These are phyloP conservation scores for Solanum peruvianum DNA, from an alignment of 257 asterid genomes.

Conservation along the genomic window DNA sequence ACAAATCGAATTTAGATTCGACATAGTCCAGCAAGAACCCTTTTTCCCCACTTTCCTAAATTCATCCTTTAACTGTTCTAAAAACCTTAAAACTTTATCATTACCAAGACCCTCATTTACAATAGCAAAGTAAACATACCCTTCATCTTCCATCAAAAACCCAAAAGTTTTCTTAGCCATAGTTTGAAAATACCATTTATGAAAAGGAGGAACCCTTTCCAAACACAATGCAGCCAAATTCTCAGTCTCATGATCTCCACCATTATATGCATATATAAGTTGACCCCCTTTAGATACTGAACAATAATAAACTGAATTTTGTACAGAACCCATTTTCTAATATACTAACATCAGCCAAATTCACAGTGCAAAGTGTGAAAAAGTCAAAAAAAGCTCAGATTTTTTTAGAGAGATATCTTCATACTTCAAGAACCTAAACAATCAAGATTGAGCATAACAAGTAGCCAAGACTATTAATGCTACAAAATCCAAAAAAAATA, in stretches of 20 bases:
- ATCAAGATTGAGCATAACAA: neutral
- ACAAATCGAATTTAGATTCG: conserved; percentile 22
- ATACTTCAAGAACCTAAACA: neutral
- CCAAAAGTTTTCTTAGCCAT: conserved; percentile 32
- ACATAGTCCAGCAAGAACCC: conserved; percentile 20
- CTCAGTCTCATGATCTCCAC: conserved; percentile 42
- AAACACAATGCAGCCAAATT: conserved; percentile 48
- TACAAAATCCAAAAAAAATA: neutral
- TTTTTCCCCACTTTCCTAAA: conserved; percentile 23
- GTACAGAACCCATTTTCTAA: neutral
- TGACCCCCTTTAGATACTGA: conserved; percentile 52
- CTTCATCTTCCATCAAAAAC: conserved; percentile 39
- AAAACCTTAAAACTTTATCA: conserved; percentile 25
- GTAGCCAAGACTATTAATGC: neutral
- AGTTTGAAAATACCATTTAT: conserved; percentile 63
- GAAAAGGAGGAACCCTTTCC: conserved; percentile 59
- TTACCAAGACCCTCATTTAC: conserved; percentile 35
- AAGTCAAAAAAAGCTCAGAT: neutral
- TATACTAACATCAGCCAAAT: neutral
- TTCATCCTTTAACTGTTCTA: conserved; percentile 44
- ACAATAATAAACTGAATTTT: conserved; percentile 35
- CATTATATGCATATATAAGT: conserved; percentile 29
- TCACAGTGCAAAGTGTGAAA: neutral
- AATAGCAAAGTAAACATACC: conserved; percentile 44
- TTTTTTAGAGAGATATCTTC: neutral